Percentiles rank a stretch among this genome's conserved stretches.
Evolutionary conservation across 1,139 yeast genomes (phyloP).

Genomic region (Pichia sp.): DNA sequence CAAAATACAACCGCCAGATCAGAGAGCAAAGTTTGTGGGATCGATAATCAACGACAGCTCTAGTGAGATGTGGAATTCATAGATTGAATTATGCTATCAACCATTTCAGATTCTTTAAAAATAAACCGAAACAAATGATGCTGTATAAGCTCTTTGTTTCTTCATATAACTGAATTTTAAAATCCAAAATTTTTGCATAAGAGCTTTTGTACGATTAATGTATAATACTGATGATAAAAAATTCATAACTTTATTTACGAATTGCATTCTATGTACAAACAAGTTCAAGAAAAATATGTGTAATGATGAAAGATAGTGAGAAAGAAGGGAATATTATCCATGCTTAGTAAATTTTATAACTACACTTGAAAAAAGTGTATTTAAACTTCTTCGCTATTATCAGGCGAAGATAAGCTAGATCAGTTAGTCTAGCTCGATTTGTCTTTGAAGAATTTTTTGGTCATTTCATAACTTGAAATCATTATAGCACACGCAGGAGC

Average conservation of each 20-base stretch:
- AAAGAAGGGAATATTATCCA: neutral
- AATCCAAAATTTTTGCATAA: neutral
- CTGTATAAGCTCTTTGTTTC: neutral
- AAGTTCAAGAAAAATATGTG: neutral
- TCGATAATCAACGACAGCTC: neutral
- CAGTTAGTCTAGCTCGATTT: slow-evolving; percentile 2
- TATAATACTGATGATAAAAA: neutral
- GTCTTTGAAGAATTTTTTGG: slow-evolving; percentile 58
- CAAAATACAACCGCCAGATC: neutral
- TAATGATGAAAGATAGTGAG: neutral
- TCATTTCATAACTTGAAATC: slow-evolving; percentile 92
- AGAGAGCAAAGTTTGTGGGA: neutral
- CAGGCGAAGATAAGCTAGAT: neutral
- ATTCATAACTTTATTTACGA: neutral
- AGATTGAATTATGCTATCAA: neutral
- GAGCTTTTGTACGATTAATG: neutral
- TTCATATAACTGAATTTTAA: neutral
- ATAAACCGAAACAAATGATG: neutral
- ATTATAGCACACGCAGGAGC: slow-evolving; percentile 98
- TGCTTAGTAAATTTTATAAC: slow-evolving; percentile 4
- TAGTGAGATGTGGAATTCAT: slow-evolving; percentile 3
- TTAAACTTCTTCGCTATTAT: neutral
- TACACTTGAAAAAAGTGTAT: neutral
- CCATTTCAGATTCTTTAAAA: neutral
- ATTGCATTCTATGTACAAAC: neutral